These are phyloP conservation scores for Silene noctiflora DNA, from an alignment of 179 eudicot genomes.

Conservation along the genomic window DNA sequence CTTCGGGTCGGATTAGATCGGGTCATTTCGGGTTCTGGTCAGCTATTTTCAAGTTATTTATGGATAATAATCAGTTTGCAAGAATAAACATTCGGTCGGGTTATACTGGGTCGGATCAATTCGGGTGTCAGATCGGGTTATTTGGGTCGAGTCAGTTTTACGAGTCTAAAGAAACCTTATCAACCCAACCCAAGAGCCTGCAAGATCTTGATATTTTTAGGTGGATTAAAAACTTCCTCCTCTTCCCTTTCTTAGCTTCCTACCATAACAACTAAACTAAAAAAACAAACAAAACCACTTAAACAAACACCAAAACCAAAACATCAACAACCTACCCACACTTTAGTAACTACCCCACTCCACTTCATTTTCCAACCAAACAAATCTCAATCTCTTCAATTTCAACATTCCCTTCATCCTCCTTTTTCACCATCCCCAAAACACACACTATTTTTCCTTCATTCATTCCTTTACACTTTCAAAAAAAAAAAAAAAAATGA, in stretches of 20 bases:
- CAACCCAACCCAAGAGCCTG: no score
- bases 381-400: neutral
- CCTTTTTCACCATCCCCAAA: neutral
- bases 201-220: no score
- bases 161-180: no score
- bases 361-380: slow-evolving; percentile 22
- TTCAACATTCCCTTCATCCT: slow-evolving; percentile 8
- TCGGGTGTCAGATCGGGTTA: no score
- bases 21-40: no score
- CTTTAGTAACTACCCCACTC: slow-evolving; percentile 24
- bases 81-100: no score
- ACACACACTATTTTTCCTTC: neutral
- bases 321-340: slow-evolving; percentile 20
- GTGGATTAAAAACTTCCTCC: neutral
- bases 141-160: no score
- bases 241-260: neutral
- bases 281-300: slow-evolving; percentile 10
- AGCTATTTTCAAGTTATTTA: no score
- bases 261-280: slow-evolving; percentile 5
- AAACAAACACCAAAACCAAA: neutral
- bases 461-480: slow-evolving; percentile 1
- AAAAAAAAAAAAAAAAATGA: slow-evolving; percentile 14
- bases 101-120: no score
- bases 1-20: no score
- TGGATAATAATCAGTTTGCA: no score